A percentile compares a stretch with the other conserved stretches of the same genome.
phyloP scores from a whole-genome alignment of 2,329 filamentous ascomycete genomes.

The Claviceps citrina region DNA sequence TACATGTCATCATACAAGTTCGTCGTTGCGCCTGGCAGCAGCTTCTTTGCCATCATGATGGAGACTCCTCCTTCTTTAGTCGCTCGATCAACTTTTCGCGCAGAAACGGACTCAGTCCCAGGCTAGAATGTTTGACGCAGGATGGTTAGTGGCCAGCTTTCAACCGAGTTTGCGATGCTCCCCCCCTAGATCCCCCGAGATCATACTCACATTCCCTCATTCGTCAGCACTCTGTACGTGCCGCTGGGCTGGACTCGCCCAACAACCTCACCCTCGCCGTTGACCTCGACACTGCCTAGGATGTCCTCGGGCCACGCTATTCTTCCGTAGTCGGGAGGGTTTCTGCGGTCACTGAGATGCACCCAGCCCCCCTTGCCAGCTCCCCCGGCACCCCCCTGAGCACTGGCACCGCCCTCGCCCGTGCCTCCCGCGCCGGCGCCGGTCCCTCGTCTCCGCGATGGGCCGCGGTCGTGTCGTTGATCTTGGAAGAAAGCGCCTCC shows the following conservation, averaged over 20 bases:
- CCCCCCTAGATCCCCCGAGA: background rate
- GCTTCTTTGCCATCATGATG: background rate
- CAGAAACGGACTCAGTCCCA: slow-evolving; percentile 28
- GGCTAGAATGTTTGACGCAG: slow-evolving; percentile 7
- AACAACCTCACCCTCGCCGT: slow-evolving; percentile 39
- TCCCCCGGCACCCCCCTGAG: slow-evolving; percentile 46
- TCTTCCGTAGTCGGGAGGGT: slow-evolving; percentile 50
- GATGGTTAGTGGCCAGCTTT: slow-evolving; percentile 10
- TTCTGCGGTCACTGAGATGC: slow-evolving; percentile 48
- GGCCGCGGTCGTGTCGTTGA: slow-evolving; percentile 20
- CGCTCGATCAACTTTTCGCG: slow-evolving; percentile 37
- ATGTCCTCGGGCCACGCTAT: slow-evolving; percentile 59
- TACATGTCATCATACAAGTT: slow-evolving; percentile 4
- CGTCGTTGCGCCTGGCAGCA: no score
- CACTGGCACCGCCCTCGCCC: slow-evolving; percentile 39
- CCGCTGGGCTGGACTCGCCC: slow-evolving; percentile 44
- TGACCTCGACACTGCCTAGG: slow-evolving; percentile 50
- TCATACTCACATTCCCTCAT: slow-evolving; percentile 48
- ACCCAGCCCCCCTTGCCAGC: slow-evolving; percentile 46
- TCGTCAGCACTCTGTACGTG: slow-evolving; percentile 48
- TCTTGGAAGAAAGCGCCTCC: slow-evolving; percentile 35
- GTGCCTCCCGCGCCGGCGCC: slow-evolving; percentile 26
- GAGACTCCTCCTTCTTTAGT: slow-evolving; percentile 30
- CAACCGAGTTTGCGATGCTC: no score
- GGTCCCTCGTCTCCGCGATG: slow-evolving; percentile 20